Evolutionary conservation across 108 stramenopile genomes (phyloP), one percentile per base, ranked within the genome.

Genomic region (Nannochloropsis gaditana): DNA sequence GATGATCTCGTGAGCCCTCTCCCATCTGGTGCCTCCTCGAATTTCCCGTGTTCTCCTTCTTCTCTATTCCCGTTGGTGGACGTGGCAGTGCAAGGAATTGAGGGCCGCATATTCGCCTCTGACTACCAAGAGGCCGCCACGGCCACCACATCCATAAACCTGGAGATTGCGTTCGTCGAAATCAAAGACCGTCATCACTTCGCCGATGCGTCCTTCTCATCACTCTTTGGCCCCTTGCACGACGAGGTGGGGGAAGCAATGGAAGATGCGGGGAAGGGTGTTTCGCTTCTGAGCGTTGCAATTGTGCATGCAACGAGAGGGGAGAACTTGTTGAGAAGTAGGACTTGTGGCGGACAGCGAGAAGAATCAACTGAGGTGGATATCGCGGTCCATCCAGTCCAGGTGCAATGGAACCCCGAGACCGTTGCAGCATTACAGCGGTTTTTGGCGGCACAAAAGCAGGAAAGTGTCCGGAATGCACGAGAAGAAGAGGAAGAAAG

Each of bases 341-440:
- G 45, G 9, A 41, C 6, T 82, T 10, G 80, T 44, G 42, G 42
- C 79, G 21, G 50, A 11, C 82, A 59, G 44, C n/a, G 42, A 45
- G 4, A 79, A 50, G 31, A 41, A 5, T 44, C 21, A 5, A 31
- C 79, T 21, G 45, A 44, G 9, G n/a, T 82, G 5, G 44, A 59
- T 47, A 82, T 43, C 10, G 15, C 59, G 9, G 82, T 21, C 2
- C 81, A 10, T 17, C 86, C 82, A 19, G 43, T 86, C 44, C 19
- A 59, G 42, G 84, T 84, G 5, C 84, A 88, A 50, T 88, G 87
- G 87, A 88, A 88, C 50, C 87, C 87, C 41, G 42, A 80, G 43
- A 88, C 87, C 21, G 45, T 88, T n/a, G 79, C 80, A 43, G 84
- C 84, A 41, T 43, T 84, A 21, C 84, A 84, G 84, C 79, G 87